A percentile compares a stretch with the other conserved stretches of the same genome.
phyloP scores from a whole-genome alignment of 208 protist species.

The Borovskyia barvae region DNA sequence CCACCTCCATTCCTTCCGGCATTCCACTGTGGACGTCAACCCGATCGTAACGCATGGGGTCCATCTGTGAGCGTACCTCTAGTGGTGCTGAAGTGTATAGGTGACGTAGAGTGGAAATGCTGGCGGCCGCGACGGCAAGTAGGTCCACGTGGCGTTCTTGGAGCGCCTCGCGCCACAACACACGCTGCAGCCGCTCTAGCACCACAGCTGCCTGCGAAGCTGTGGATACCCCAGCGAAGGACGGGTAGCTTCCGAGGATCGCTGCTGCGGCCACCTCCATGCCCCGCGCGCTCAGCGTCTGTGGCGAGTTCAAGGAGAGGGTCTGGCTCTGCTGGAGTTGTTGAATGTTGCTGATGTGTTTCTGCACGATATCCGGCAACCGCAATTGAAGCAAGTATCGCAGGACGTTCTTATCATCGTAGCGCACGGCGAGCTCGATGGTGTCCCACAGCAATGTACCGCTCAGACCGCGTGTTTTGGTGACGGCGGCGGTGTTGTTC shows the following conservation, averaged over 20 bases:
- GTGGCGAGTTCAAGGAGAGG: neutral
- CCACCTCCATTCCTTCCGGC: constrained; percentile 43
- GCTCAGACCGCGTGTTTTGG: constrained; percentile 8
- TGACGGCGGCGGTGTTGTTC: neutral
- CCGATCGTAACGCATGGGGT: constrained; percentile 68
- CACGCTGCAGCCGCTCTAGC: constrained; percentile 34
- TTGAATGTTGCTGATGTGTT: constrained; percentile 14
- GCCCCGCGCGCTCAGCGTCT: constrained; percentile 9
- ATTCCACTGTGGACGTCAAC: constrained; percentile 64
- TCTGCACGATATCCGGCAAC: constrained; percentile 26
- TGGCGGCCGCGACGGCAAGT: constrained; percentile 68
- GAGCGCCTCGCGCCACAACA: constrained; percentile 52
- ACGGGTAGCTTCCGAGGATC: constrained; percentile 32
- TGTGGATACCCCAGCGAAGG: constrained; percentile 25
- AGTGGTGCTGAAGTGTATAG: constrained; percentile 22
- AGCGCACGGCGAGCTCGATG: constrained; percentile 72
- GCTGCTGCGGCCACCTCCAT: constrained; percentile 3
- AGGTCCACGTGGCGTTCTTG: constrained; percentile 57
- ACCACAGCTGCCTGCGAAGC: constrained; percentile 22
- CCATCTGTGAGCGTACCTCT: constrained; percentile 26
- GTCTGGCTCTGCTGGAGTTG: constrained; percentile 8
- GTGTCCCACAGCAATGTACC: constrained; percentile 59
- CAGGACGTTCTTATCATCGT: constrained; percentile 64
- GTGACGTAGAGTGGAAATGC: constrained; percentile 32
- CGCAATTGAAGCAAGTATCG: constrained; percentile 38